A percentile compares a stretch with the other conserved stretches of the same genome.
Conservation (phyloP, 441 rosid species). For the Aquilaria agallochum region DNA sequence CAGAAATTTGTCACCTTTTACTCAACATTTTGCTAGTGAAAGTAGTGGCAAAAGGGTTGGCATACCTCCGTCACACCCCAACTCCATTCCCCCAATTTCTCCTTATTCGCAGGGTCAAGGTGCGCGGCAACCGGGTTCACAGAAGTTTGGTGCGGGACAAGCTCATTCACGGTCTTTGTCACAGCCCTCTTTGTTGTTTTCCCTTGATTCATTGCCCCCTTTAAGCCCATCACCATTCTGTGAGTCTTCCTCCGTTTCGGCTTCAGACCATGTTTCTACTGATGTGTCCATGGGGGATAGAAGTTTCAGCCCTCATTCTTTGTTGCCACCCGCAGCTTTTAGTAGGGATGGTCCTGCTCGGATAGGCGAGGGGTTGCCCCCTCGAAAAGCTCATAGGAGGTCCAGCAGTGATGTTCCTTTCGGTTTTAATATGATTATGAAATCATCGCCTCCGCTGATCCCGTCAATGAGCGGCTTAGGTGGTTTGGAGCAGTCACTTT, state of each 20-base stretch:
- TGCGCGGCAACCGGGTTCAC: slow-evolving; percentile 52
- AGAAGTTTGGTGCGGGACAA: slow-evolving; percentile 39
- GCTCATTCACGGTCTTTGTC: slow-evolving; percentile 86
- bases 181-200: slow-evolving; percentile 75
- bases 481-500: slow-evolving; percentile 36
- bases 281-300: slow-evolving; percentile 71
- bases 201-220: slow-evolving; percentile 71
- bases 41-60: slow-evolving; percentile 49
- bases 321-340: slow-evolving; percentile 69
- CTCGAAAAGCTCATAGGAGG: slow-evolving; percentile 79
- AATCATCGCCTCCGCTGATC: slow-evolving; percentile 49
- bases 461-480: slow-evolving; percentile 39
- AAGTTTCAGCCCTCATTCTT: slow-evolving; percentile 44
- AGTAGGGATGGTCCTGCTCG: slow-evolving; percentile 35
- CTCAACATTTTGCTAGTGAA: slow-evolving; percentile 39
- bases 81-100: slow-evolving; percentile 80
- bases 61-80: slow-evolving; percentile 84
- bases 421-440: slow-evolving; percentile 44
- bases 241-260: slow-evolving; percentile 32
- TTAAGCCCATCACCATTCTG: slow-evolving; percentile 71
- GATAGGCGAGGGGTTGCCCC: slow-evolving; percentile 69
- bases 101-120: slow-evolving; percentile 83
- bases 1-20: slow-evolving; percentile 46
- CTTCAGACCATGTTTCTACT: slow-evolving; percentile 36
- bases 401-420: slow-evolving; percentile 85